Evolutionary conservation across 768 basidiomycete genomes (phyloP), one percentile per base, ranked within the genome.

Genomic region (Lactarius vividus): DNA sequence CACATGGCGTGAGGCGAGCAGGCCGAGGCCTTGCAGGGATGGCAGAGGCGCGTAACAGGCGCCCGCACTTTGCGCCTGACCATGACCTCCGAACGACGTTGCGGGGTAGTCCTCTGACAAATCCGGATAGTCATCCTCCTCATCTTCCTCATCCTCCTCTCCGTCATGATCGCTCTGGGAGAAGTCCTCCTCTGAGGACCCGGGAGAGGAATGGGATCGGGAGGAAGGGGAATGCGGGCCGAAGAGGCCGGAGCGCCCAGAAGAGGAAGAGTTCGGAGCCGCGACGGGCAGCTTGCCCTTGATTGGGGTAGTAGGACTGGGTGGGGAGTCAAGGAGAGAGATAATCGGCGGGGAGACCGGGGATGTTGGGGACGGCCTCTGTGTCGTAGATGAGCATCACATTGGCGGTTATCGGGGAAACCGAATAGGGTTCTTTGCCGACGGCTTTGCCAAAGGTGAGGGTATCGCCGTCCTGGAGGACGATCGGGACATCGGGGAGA

Each of bases 381-480:
- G 67, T 70, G 26, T 69, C 72, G 74, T 82, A 76, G 54, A 87
- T 67, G 44, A 91, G 75, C 74, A 87, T 82, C 40, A 91, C 81
- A 29, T 84, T 81, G 52, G 79, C 86, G 28, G 84, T 82, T 49
- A 92, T 78, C 15, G 90, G 90, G 3, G 79, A 78, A 35, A 91
- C 90, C 31, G 81, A 75, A 60, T 83, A 83, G 28, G 82, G 80
- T 57, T 84, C 83, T 66, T 83, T 82, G 42, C 85, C 87, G 1
- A 93, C 91, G 6, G 81, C 77, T 76, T 92, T 92, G 70, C 91
- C 91, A 71, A 93, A 90, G 2, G 89, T 92, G 64, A 93, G 70
- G 37, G 84, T 74, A 72, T 92, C 91, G 65, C 88, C 89, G 71
- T 91, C 85, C 49, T 79, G 72, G 56, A 93, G 84, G 44, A 79